A percentile compares a stretch with the other conserved stretches of the same genome.
Evolutionary conservation across 257 asterid genomes (phyloP).

Genomic region (Solanum chaucha): DNA sequence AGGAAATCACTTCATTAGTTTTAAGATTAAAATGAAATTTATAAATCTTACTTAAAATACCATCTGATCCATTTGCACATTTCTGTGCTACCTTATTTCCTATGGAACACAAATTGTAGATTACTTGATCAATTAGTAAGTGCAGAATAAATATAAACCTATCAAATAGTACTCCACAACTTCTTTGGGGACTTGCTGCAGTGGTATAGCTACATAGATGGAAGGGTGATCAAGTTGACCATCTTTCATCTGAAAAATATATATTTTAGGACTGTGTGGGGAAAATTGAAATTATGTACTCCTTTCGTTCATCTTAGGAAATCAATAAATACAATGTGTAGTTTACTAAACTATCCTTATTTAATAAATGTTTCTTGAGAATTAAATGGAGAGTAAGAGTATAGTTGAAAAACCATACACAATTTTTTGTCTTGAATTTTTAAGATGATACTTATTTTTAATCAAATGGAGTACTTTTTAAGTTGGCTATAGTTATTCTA

Average conservation of each 20-base stretch:
- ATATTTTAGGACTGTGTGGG: neutral
- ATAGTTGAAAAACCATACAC: too few species aligned
- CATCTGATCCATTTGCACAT: neutral
- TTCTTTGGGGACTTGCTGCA: neutral
- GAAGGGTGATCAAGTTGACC: neutral
- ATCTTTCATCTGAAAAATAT: neutral
- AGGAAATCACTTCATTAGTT: neutral
- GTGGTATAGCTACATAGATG: neutral
- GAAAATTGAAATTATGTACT: too few species aligned
- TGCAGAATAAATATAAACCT: neutral
- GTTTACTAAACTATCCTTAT: neutral
- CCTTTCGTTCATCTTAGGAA: neutral
- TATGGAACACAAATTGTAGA: neutral
- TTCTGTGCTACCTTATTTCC: neutral
- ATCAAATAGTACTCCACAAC: neutral
- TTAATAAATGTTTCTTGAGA: neutral
- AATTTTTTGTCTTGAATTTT: too few species aligned
- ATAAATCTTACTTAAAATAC: neutral
- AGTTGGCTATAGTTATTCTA: neutral
- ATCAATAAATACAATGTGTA: too few species aligned
- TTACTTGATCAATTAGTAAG: neutral
- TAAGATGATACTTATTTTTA: neutral
- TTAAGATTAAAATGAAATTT: neutral
- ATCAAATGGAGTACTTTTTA: neutral
- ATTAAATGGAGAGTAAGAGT: neutral